Evolutionary conservation across 768 basidiomycete genomes (phyloP).

Genomic region (Naematelia encephala): DNA sequence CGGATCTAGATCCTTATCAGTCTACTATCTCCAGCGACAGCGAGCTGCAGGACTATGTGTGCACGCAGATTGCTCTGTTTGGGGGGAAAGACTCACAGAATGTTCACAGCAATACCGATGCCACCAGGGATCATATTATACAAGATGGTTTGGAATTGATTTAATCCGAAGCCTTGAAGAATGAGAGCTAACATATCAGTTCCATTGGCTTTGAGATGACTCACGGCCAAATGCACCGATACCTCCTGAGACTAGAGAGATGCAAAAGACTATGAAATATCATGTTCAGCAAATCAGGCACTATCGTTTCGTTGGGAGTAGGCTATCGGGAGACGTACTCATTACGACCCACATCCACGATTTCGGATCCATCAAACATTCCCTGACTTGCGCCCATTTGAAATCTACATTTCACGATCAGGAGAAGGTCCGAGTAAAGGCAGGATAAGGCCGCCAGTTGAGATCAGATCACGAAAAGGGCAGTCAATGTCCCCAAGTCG

Average conservation of each 20-base stretch:
- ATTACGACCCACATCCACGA: conserved; percentile 54
- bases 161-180: conserved; percentile 54
- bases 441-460: too few species aligned
- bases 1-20: conserved; percentile 28
- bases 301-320: neutral
- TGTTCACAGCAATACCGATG: conserved; percentile 52
- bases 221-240: conserved; percentile 53
- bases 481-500: too few species aligned
- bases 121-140: conserved; percentile 56
- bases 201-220: neutral
- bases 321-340: conserved; percentile 51
- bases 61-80: too few species aligned
- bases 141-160: conserved; percentile 54
- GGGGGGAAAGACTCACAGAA: conserved; percentile 19
- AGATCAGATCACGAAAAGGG: too few species aligned
- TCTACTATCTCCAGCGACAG: neutral
- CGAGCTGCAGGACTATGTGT: too few species aligned
- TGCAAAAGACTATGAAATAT: conserved; percentile 27
- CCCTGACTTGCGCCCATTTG: conserved; percentile 28
- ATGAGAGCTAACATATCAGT: conserved; percentile 37
- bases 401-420: conserved; percentile 8
- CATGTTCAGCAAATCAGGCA: neutral
- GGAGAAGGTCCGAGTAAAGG: neutral
- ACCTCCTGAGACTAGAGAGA: conserved; percentile 46
- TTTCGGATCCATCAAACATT: conserved; percentile 51